These are phyloP conservation scores for Fraxinus quadrangulata DNA, from an alignment of 257 asterid species.

Conservation along the genomic window DNA sequence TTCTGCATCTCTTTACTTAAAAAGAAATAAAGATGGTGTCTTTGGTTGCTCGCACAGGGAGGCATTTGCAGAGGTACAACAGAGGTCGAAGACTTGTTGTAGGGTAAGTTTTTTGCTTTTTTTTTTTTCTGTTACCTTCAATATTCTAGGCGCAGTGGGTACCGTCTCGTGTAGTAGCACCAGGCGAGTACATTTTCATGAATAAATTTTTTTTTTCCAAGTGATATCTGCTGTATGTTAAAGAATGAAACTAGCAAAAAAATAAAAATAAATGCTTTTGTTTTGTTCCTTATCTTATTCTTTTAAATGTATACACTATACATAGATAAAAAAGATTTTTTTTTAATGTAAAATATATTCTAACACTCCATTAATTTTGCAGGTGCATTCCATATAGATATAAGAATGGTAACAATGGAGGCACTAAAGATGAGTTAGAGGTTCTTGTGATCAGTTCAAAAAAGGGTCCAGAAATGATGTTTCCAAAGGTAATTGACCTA, in stretches of 20 bases:
- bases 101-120: constrained; percentile 34
- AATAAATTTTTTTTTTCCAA: no score
- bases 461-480: constrained; percentile 67
- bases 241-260: no score
- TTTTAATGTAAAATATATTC: background rate
- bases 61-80: constrained; percentile 72
- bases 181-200: no score
- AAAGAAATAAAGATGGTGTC: constrained; percentile 36
- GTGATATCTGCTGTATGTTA: no score
- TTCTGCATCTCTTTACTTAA: background rate
- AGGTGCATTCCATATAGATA: constrained; percentile 78
- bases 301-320: no score
- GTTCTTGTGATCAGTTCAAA: constrained; percentile 72
- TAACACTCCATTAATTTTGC: constrained; percentile 5
- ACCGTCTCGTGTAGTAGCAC: no score
- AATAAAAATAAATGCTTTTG: no score
- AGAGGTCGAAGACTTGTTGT: constrained; percentile 67
- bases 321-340: no score
- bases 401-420: constrained; percentile 36
- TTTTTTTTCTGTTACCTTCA: no score
- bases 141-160: no score
- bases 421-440: constrained; percentile 47
- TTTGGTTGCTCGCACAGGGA: constrained; percentile 62
- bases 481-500: constrained; percentile 58
- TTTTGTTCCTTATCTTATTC: no score